Evolutionary conservation across 2,329 filamentous ascomycete species (phyloP).

Genomic region (Chalaropsis ovoidea): DNA sequence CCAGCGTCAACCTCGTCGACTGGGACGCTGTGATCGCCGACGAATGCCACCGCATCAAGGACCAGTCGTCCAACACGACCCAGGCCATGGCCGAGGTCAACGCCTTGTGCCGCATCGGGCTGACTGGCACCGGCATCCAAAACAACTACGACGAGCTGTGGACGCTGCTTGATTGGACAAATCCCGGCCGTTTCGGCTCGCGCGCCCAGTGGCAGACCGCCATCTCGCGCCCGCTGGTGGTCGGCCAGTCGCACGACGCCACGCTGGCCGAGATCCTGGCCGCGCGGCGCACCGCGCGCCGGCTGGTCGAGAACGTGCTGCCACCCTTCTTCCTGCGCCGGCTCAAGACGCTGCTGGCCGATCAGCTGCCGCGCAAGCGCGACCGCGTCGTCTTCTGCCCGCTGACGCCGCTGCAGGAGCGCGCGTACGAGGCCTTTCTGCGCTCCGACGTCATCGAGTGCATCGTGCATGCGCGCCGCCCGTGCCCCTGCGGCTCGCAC

Average conservation of each 20-base stretch:
- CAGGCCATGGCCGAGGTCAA: slow-evolving; percentile 85
- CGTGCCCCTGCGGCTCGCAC: slow-evolving; percentile 58
- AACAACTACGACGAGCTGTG: slow-evolving; percentile 97
- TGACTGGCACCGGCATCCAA: slow-evolving; percentile 93
- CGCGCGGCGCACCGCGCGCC: slow-evolving; percentile 70
- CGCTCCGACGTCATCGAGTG: slow-evolving; percentile 47
- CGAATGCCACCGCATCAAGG: slow-evolving; percentile 86
- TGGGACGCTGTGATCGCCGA: slow-evolving; percentile 96
- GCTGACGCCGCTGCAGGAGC: slow-evolving; percentile 66
- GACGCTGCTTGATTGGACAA: slow-evolving; percentile 93
- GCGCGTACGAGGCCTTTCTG: slow-evolving; percentile 77
- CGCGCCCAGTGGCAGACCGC: slow-evolving; percentile 65
- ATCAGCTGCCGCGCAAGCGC: slow-evolving; percentile 89
- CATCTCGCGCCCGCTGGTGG: slow-evolving; percentile 68
- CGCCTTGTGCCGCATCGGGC: slow-evolving; percentile 77
- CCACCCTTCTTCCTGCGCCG: slow-evolving; percentile 83
- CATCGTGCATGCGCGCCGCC: slow-evolving; percentile 55
- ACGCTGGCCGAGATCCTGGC: slow-evolving; percentile 71
- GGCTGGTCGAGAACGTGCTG: slow-evolving; percentile 76
- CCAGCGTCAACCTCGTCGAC: slow-evolving; percentile 65
- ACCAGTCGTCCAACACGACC: slow-evolving; percentile 63
- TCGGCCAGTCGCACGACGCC: slow-evolving; percentile 88
- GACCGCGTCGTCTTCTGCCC: slow-evolving; percentile 94
- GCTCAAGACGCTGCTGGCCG: slow-evolving; percentile 83
- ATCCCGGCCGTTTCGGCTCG: slow-evolving; percentile 60